phyloP scores from a whole-genome alignment of 176 grass and related monocot genomes.

The Aechmea fasciata region DNA sequence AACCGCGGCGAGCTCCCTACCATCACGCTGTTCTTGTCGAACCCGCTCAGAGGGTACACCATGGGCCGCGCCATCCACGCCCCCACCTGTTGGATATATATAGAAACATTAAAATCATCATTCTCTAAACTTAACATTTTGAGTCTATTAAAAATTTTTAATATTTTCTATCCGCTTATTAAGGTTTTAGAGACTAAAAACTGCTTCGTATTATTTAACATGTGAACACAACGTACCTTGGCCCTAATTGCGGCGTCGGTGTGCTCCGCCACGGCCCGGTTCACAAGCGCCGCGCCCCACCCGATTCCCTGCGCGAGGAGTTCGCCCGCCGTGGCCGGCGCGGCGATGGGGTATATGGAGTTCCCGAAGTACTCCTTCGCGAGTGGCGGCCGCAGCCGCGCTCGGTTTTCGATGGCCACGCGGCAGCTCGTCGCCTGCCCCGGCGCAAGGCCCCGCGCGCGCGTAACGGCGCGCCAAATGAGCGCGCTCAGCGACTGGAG shows the following conservation, averaged over 20 bases:
- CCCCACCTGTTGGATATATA: no score
- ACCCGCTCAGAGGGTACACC: conserved; percentile 13
- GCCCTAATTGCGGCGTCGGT: conserved; percentile 38
- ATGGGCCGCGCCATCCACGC: conserved; percentile 28
- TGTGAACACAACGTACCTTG: no score
- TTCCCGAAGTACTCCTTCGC: conserved; percentile 48
- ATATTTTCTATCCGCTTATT: no score
- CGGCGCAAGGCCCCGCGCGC: conserved; percentile 14
- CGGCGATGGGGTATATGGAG: conserved; percentile 14
- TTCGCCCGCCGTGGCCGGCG: conserved; percentile 16
- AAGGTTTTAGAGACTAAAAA: no score
- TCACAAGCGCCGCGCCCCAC: conserved; percentile 34
- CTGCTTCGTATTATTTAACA: no score
- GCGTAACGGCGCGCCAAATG: conserved; percentile 53
- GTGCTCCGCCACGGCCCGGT: conserved; percentile 32
- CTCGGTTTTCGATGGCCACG: conserved; percentile 36
- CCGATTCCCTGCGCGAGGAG: conserved; percentile 45
- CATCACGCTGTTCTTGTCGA: conserved; percentile 25
- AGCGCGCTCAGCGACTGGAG: conserved; percentile 50
- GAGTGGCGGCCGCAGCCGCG: conserved; percentile 35
- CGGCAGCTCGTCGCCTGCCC: conserved; percentile 32
- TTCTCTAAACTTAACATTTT: no score
- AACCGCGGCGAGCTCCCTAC: conserved; percentile 66
- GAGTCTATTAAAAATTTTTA: no score
- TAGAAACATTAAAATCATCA: no score